These are phyloP conservation scores for Ammopiptanthus mongolicus DNA, from an alignment of 306 rosid genomes.

Conservation along the genomic window DNA sequence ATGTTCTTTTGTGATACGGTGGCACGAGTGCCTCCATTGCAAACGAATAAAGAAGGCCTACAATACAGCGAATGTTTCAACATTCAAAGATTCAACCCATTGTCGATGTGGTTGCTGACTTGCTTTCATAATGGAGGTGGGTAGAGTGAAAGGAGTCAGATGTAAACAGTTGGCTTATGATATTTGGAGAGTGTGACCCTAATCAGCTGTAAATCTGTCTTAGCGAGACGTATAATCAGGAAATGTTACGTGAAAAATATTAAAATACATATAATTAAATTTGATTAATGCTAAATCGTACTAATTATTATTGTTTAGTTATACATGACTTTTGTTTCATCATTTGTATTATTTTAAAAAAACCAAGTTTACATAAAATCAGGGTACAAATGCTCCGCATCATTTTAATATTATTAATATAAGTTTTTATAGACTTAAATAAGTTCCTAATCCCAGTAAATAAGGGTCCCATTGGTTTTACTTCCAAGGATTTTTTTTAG, in stretches of 20 bases:
- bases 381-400: too few species aligned
- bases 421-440: too few species aligned
- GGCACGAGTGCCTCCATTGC: background rate
- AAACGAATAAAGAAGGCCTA: conserved; percentile 1
- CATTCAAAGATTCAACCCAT: background rate
- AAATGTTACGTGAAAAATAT: background rate
- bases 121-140: background rate
- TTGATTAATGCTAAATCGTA: too few species aligned
- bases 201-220: background rate
- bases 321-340: too few species aligned
- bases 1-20: background rate
- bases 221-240: background rate
- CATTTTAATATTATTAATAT: too few species aligned
- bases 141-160: background rate
- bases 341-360: too few species aligned
- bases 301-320: too few species aligned
- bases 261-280: too few species aligned
- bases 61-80: background rate
- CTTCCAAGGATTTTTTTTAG: too few species aligned
- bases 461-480: too few species aligned
- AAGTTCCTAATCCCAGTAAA: too few species aligned
- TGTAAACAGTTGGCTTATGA: background rate
- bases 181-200: background rate
- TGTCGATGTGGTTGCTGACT: background rate
- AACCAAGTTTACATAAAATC: too few species aligned